Conservation (phyloP, 306 rosid species). For the Astragalus membranaceus region DNA sequence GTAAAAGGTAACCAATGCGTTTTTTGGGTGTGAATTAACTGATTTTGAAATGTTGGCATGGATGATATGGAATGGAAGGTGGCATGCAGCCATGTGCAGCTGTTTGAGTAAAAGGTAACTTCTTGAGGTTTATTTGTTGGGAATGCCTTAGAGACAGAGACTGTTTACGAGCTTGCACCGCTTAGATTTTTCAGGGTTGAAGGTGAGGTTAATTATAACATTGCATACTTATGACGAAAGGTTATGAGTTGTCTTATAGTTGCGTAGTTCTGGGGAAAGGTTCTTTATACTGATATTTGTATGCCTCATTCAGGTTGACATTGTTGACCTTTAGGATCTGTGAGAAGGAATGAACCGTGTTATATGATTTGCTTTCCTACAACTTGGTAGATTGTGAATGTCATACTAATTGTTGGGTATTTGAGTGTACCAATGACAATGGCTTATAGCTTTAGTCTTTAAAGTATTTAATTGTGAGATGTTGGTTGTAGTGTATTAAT, state of each 20-base stretch:
- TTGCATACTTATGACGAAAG: background rate
- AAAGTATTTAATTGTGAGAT: background rate
- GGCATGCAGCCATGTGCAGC: background rate
- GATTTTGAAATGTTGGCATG: background rate
- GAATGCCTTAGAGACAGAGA: background rate
- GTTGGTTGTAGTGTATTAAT: constrained; percentile 6
- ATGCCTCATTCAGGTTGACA: constrained; percentile 3
- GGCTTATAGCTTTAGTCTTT: constrained; percentile 7
- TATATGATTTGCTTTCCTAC: constrained; percentile 11
- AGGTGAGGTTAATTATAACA: background rate
- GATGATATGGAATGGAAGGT: constrained; percentile 7
- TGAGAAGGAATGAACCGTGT: background rate
- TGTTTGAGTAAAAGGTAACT: constrained; percentile 2
- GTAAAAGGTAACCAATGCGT: no score
- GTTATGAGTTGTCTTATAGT: background rate
- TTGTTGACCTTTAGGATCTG: constrained; percentile 9
- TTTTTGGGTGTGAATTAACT: background rate
- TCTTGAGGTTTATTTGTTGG: constrained; percentile 6
- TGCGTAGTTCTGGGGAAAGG: background rate
- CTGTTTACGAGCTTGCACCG: background rate
- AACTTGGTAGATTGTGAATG: background rate
- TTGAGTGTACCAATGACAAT: background rate
- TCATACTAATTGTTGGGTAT: background rate
- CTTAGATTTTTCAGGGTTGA: background rate
- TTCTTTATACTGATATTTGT: background rate